A percentile compares a stretch with the other conserved stretches of the same genome.
Evolutionary conservation across 768 basidiomycete species (phyloP).

Genomic region (Russula foetens): DNA sequence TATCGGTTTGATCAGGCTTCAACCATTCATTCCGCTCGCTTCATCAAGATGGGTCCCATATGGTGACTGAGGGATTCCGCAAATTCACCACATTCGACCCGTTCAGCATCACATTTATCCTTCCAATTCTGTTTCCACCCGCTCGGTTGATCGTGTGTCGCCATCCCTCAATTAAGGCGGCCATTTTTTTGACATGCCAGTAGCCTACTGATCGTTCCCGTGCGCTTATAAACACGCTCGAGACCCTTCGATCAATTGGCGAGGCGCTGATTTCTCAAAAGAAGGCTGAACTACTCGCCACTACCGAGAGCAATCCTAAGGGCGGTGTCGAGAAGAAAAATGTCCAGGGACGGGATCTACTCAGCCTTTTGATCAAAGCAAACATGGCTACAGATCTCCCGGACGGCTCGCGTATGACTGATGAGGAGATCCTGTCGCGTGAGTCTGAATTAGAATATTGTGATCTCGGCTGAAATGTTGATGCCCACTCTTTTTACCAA

Average conservation of each 20-base stretch:
- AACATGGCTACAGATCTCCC: constrained; percentile 28
- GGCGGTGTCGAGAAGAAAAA: constrained; percentile 11
- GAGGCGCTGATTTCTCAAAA: constrained; percentile 41
- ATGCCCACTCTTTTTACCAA: neutral
- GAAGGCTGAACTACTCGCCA: constrained; percentile 30
- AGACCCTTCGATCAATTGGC: constrained; percentile 44
- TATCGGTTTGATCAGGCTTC: constrained; percentile 28
- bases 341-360: constrained; percentile 23
- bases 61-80: constrained; percentile 21
- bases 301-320: neutral
- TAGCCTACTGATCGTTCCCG: constrained; percentile 23
- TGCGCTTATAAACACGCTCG: constrained; percentile 25
- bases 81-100: constrained; percentile 25
- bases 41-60: constrained; percentile 27
- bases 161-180: neutral
- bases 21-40: constrained; percentile 32
- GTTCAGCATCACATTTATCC: constrained; percentile 23
- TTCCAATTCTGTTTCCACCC: constrained; percentile 31
- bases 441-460: neutral
- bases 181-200: neutral
- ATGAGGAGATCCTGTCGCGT: constrained; percentile 27
- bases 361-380: constrained; percentile 26
- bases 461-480: neutral
- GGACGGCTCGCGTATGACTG: constrained; percentile 23
- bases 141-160: constrained; percentile 33